These are phyloP conservation scores for Xerocomus nothofagi DNA, from an alignment of 1,284 basidiomycete species.

Conservation along the genomic window DNA sequence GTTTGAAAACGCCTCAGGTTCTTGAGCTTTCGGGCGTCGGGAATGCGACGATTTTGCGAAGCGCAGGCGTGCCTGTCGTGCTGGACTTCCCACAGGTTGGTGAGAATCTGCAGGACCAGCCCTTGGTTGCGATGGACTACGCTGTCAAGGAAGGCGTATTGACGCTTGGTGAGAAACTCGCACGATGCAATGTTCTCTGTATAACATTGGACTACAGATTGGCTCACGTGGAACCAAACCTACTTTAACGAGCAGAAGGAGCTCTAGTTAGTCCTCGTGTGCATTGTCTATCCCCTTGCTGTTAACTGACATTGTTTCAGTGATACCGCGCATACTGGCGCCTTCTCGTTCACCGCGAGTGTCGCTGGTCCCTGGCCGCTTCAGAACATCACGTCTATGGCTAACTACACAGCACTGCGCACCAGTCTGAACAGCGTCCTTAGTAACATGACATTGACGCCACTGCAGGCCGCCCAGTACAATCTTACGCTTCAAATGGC, in stretches of 20 bases:
- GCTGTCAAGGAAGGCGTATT: neutral
- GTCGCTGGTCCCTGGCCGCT: neutral
- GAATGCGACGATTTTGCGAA: neutral
- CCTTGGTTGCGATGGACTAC: neutral
- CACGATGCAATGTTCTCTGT: neutral
- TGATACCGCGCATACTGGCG: neutral
- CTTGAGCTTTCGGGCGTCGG: slow-evolving; percentile 1
- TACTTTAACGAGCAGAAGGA: neutral
- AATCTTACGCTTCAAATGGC: neutral
- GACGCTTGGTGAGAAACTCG: neutral
- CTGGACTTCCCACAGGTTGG: slow-evolving; percentile 3
- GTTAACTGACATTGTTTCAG: neutral
- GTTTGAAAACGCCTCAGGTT: slow-evolving; percentile 2
- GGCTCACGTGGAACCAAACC: neutral
- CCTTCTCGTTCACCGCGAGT: neutral
- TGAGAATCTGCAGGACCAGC: slow-evolving; percentile 7
- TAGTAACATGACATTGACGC: neutral
- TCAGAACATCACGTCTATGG: neutral
- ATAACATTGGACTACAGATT: neutral
- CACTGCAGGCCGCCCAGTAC: neutral
- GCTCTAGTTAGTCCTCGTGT: neutral
- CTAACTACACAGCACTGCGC: slow-evolving; percentile 1
- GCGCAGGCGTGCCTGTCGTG: neutral
- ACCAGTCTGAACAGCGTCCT: neutral
- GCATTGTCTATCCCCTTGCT: neutral